These are phyloP conservation scores for Simplicillium sp. DNA, from an alignment of 2,329 filamentous ascomycete species.

Conservation along the genomic window DNA sequence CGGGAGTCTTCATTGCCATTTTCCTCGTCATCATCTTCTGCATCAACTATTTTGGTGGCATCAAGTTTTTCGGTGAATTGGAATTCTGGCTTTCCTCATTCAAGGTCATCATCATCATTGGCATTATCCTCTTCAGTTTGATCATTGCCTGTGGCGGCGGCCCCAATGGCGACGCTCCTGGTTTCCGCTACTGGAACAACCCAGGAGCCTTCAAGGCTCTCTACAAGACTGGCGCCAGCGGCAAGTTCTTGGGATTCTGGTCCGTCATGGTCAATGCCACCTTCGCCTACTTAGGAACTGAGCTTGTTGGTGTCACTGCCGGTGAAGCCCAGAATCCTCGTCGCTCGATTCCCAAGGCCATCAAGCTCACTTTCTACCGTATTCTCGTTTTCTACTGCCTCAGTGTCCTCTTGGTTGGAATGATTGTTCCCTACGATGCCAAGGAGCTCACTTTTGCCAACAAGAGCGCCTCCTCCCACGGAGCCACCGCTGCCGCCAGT, in stretches of 20 bases:
- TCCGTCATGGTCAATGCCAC: conserved; percentile 65
- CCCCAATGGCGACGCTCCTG: conserved; percentile 49
- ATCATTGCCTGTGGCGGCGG: conserved; percentile 57
- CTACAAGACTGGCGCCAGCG: conserved; percentile 19
- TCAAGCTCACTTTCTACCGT: conserved; percentile 73
- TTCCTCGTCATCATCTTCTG: conserved; percentile 52
- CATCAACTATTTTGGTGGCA: conserved; percentile 55
- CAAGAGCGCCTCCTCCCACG: conserved; percentile 16
- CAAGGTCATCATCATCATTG: conserved; percentile 59
- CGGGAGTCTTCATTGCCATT: conserved; percentile 70
- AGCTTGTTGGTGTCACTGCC: conserved; percentile 69
- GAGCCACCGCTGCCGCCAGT: conserved; percentile 48
- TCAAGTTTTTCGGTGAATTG: conserved; percentile 59
- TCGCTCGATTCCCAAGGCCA: conserved; percentile 65
- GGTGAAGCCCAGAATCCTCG: conserved; percentile 74
- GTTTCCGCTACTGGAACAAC: conserved; percentile 57
- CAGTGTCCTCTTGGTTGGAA: conserved; percentile 64
- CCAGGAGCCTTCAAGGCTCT: conserved; percentile 37
- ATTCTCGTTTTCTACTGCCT: conserved; percentile 74
- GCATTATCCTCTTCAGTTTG: conserved; percentile 55
- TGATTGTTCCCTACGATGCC: conserved; percentile 66
- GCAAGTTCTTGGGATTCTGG: conserved; percentile 57
- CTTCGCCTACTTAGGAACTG: conserved; percentile 70
- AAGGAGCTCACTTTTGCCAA: conserved; percentile 48
- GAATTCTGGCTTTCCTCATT: conserved; percentile 55